phyloP scores from a whole-genome alignment of 78 protist genomes.

The Carpediemonas membranifera region DNA sequence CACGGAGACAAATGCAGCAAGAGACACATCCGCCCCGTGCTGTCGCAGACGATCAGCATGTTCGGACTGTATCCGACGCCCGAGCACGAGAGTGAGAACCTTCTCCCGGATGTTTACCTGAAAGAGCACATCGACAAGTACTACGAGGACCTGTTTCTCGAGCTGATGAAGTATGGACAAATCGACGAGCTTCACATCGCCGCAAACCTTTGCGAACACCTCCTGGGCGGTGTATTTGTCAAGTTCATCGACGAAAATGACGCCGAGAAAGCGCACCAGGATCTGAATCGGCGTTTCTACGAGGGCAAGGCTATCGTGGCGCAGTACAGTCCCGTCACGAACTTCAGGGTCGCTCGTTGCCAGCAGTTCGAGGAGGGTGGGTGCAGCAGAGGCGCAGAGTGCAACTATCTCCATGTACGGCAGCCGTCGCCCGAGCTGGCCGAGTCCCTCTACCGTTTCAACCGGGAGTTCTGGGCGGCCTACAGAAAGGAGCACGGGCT shows the following conservation, averaged over 20 bases:
- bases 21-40: conserved; percentile 78
- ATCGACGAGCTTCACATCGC: conserved; percentile 17
- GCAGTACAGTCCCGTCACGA: conserved; percentile 93
- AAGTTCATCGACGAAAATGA: conserved; percentile 72
- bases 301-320: conserved; percentile 67
- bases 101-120: background rate
- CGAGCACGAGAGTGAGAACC: too few species aligned
- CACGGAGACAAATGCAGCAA: conserved; percentile 92
- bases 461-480: background rate
- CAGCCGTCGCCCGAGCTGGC: background rate
- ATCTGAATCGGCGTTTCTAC: conserved; percentile 66
- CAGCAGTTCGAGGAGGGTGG: conserved; percentile 70
- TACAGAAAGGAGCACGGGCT: too few species aligned
- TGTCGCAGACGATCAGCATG: too few species aligned
- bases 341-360: conserved; percentile 88
- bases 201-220: conserved; percentile 64
- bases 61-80: too few species aligned
- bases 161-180: conserved; percentile 43
- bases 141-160: conserved; percentile 73
- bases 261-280: conserved; percentile 65
- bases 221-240: conserved; percentile 89
- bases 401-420: conserved; percentile 93
- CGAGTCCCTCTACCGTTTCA: background rate
- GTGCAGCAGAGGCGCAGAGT: conserved; percentile 87
- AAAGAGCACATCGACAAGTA: conserved; percentile 56